Percentiles rank a stretch among this genome's conserved stretches.
Evolutionary conservation across 2,329 filamentous ascomycete genomes (phyloP).

Genomic region (Claviceps paspali): DNA sequence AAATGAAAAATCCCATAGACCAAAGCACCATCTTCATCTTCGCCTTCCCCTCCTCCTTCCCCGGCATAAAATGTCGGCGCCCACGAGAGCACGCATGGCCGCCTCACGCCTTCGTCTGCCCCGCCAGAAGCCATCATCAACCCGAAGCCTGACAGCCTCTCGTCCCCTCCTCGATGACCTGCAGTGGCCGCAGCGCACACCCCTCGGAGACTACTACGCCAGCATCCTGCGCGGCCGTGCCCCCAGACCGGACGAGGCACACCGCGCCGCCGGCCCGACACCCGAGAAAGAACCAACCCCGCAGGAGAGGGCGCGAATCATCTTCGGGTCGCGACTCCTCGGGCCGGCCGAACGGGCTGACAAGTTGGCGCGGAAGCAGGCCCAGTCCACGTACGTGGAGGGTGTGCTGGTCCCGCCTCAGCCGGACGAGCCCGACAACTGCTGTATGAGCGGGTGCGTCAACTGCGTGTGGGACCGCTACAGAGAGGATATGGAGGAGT

Average conservation of each 20-base stretch:
- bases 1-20: not conserved
- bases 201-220: conserved; percentile 44
- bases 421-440: conserved; percentile 88
- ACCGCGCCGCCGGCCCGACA: conserved; percentile 21
- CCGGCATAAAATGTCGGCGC: conserved; percentile 17
- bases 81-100: conserved; percentile 16
- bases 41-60: not conserved
- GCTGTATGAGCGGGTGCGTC: conserved; percentile 97
- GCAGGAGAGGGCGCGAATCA: conserved; percentile 44
- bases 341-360: conserved; percentile 56
- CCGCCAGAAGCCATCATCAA: conserved; percentile 8
- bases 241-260: conserved; percentile 23
- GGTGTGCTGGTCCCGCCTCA: conserved; percentile 71
- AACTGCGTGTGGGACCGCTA: conserved; percentile 94
- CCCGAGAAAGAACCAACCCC: conserved; percentile 24
- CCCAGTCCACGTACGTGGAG: conserved; percentile 50
- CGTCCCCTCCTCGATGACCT: conserved; percentile 8
- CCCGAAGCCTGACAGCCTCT: conserved; percentile 16
- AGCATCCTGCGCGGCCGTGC: conserved; percentile 28
- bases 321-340: conserved; percentile 69
- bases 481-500: conserved; percentile 84
- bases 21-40: too few relatives aligned
- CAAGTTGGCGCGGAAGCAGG: conserved; percentile 40
- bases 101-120: conserved; percentile 16
- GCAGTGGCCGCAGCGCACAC: conserved; percentile 23